These are phyloP conservation scores for Vitellaria paradoxa DNA, from an alignment of 179 eudicot species.

Conservation along the genomic window DNA sequence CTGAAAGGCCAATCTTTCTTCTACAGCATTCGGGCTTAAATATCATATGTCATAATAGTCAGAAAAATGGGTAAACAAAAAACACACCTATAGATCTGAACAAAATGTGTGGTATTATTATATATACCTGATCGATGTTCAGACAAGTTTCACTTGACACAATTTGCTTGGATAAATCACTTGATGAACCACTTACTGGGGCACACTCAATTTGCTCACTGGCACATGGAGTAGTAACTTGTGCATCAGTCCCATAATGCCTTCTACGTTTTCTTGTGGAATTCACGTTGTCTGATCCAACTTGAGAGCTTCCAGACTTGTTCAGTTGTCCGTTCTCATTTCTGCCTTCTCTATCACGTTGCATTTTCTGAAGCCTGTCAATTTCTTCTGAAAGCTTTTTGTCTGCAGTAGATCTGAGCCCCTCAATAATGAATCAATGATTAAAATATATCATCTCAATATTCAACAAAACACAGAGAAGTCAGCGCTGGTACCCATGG, in stretches of 20 bases:
- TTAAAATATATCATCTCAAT: background rate
- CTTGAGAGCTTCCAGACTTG: slow-evolving; percentile 23
- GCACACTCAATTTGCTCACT: slow-evolving; percentile 17
- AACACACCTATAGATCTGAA: background rate
- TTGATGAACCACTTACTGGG: slow-evolving; percentile 14
- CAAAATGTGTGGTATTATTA: background rate
- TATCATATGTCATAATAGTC: slow-evolving; percentile 11
- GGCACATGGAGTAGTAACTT: slow-evolving; percentile 22
- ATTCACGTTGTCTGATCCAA: slow-evolving; percentile 27
- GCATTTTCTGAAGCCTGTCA: slow-evolving; percentile 39
- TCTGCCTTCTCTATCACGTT: slow-evolving; percentile 31
- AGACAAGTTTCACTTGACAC: slow-evolving; percentile 13
- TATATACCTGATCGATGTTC: slow-evolving; percentile 30
- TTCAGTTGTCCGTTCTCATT: slow-evolving; percentile 26
- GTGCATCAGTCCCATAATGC: slow-evolving; percentile 21
- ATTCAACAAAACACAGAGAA: background rate
- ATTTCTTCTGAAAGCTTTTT: slow-evolving; percentile 54
- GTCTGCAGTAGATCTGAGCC: slow-evolving; percentile 39
- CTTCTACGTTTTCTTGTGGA: slow-evolving; percentile 51
- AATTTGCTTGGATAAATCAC: slow-evolving; percentile 24
- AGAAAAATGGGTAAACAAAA: background rate
- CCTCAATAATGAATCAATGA: background rate
- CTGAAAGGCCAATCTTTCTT: slow-evolving; percentile 41
- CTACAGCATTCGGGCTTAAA: slow-evolving; percentile 65
- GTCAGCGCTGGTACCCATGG: background rate